Percentiles rank a stretch among this genome's conserved stretches.
Conservation (phyloP, 1,139 yeast genomes). For the Hyphopichia burtonii region DNA sequence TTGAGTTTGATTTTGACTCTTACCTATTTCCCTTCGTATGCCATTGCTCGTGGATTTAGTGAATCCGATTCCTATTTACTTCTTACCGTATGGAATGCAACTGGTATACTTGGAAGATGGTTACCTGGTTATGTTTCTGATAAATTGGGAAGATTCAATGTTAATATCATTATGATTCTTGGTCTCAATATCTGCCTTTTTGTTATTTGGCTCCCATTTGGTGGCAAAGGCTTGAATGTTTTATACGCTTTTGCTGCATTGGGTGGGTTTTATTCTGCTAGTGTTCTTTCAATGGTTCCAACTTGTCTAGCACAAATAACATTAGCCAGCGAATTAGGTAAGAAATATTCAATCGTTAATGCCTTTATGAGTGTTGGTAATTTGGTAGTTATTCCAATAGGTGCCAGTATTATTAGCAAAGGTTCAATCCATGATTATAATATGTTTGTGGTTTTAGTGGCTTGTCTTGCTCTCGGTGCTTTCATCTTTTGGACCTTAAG, state of each 20-base stretch:
- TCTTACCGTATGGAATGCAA: slow-evolving; percentile 39
- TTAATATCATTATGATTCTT: slow-evolving; percentile 35
- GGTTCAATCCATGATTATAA: slow-evolving; percentile 29
- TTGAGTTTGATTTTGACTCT: slow-evolving; percentile 51
- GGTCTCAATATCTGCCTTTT: slow-evolving; percentile 32
- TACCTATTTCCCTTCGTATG: slow-evolving; percentile 45
- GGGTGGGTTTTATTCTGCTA: slow-evolving; percentile 31
- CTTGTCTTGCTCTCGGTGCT: slow-evolving; percentile 28
- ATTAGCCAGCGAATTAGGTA: slow-evolving; percentile 40
- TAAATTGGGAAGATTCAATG: slow-evolving; percentile 36
- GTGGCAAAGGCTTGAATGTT: slow-evolving; percentile 22
- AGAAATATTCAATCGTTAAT: slow-evolving; percentile 40
- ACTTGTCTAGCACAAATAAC: slow-evolving; percentile 41
- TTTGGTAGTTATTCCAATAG: slow-evolving; percentile 44
- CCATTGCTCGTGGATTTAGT: slow-evolving; percentile 38
- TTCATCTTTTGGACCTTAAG: slow-evolving; percentile 31
- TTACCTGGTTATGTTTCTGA: slow-evolving; percentile 42
- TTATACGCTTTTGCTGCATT: slow-evolving; percentile 35
- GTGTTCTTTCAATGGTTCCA: slow-evolving; percentile 37
- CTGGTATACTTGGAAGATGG: slow-evolving; percentile 40
- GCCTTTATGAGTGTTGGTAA: slow-evolving; percentile 40
- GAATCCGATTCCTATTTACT: slow-evolving; percentile 37
- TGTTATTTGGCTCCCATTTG: slow-evolving; percentile 42
- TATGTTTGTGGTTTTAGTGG: slow-evolving; percentile 37
- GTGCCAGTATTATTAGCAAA: slow-evolving; percentile 40